phyloP scores from a whole-genome alignment of 2,329 filamentous ascomycete genomes.

The Cytospora mali region DNA sequence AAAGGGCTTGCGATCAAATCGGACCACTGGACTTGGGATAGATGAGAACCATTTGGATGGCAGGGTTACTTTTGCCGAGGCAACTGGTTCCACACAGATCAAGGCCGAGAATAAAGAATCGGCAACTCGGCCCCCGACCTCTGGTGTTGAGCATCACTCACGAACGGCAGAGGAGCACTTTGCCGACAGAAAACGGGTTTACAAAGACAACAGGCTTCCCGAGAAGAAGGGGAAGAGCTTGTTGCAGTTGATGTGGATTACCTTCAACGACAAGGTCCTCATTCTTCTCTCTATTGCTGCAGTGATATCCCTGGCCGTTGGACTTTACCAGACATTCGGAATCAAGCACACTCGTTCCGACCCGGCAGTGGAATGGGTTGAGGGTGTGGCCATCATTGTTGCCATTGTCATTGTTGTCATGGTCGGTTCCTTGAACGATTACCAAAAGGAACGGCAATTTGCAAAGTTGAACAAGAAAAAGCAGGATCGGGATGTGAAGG shows the following conservation, averaged over 20 bases:
- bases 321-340: slow-evolving; percentile 75
- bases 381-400: slow-evolving; percentile 81
- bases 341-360: slow-evolving; percentile 52
- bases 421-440: slow-evolving; percentile 78
- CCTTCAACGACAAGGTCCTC: slow-evolving; percentile 81
- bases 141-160: neutral
- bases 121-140: slow-evolving; percentile 11
- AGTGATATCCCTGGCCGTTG: slow-evolving; percentile 71
- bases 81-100: slow-evolving; percentile 46
- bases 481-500: slow-evolving; percentile 73
- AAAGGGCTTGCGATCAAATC: slow-evolving; percentile 73
- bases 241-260: slow-evolving; percentile 76
- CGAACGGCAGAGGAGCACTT: slow-evolving; percentile 44
- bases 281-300: slow-evolving; percentile 73
- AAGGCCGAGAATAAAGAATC: slow-evolving; percentile 37
- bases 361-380: slow-evolving; percentile 73
- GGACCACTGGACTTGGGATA: slow-evolving; percentile 71
- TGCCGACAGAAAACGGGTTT: slow-evolving; percentile 69
- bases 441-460: slow-evolving; percentile 79
- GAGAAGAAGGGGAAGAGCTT: slow-evolving; percentile 75
- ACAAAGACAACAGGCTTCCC: slow-evolving; percentile 71
- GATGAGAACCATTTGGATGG: slow-evolving; percentile 73
- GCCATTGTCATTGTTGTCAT: slow-evolving; percentile 77
- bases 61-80: slow-evolving; percentile 72
- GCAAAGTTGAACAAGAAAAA: slow-evolving; percentile 80